Evolutionary conservation across 441 rosid genomes (phyloP), one percentile per base, ranked within the genome.

Genomic region (Euphorbia corollata): DNA sequence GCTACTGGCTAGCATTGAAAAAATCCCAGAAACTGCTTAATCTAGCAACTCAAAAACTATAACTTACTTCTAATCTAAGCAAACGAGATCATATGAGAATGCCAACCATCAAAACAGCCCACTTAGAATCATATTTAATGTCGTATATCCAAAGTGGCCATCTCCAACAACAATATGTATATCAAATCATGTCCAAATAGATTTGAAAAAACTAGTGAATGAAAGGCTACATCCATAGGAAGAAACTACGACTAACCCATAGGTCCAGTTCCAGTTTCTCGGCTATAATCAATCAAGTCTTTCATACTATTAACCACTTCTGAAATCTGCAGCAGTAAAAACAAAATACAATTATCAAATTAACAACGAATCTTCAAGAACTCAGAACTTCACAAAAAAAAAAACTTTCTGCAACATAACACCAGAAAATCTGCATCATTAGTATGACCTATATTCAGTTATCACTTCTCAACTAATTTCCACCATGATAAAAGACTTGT

Each of bases 301-400:
- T 95, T 95, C 99, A 95, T 95, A 68, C 97, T 89, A 74, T 95
- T 91, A 67, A 91, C 98, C 72, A 95, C 98, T 83, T 95, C 99
- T 56, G 99, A 91, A 81, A 95, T 95, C 99, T 95, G 90, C 83
- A 78, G 73, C n/a, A 60, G 70, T 0, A 61, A 13, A 50, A 58
- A 54, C 20, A 51, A n/a, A 51, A n/a, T 51, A 51, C 20, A 6
- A 48, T 36, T 58, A 54, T 65, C 12, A 32, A 13, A 8, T 27
- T 63, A 11, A n/a, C 23, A 11, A 59, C 30, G 65, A 53, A 13
- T 13, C 56, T 18, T 10, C 34, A 15, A 68, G 36, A 53, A 13
- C 6, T 27, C 11, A 9, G 2, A 58, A 43, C 58, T 12, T 27
- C 36, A 47, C 39, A 41, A 68, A 34, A 27, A 27, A n/a, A 27